A percentile compares a stretch with the other conserved stretches of the same genome.
Conservation (phyloP, 2,329 filamentous ascomycete species). For the Neospermospora avenae region DNA sequence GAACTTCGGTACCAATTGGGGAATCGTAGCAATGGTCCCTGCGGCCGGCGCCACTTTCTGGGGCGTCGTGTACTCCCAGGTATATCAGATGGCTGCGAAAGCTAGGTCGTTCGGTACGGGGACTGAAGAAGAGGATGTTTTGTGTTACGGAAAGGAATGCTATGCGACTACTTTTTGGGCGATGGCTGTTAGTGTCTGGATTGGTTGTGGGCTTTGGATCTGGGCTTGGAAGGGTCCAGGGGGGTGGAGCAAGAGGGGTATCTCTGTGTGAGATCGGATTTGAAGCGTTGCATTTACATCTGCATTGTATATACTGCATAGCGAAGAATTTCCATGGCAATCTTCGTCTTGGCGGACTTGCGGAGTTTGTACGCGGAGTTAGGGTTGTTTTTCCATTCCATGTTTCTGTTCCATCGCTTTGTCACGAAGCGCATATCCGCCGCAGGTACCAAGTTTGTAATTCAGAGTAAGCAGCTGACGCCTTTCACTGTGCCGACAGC, state of each 20-base stretch:
- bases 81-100: conserved; percentile 68
- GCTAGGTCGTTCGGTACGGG: conserved; percentile 37
- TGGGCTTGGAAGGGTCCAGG: conserved; percentile 74
- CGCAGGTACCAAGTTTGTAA: not conserved
- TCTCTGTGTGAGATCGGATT: conserved; percentile 52
- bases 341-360: not conserved
- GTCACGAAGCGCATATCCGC: not conserved
- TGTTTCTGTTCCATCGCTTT: not conserved
- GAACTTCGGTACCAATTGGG: conserved; percentile 98
- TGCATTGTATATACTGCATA: not conserved
- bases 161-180: conserved; percentile 84
- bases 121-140: conserved; percentile 45
- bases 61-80: conserved; percentile 81
- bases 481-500: not conserved
- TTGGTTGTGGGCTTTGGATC: conserved; percentile 68
- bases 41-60: conserved; percentile 85
- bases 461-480: not conserved
- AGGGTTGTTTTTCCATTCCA: not conserved
- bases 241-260: conserved; percentile 73
- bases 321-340: not conserved
- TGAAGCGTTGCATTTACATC: not conserved
- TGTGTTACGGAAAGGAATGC: conserved; percentile 80
- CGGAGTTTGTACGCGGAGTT: not conserved
- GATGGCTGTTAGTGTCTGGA: conserved; percentile 75
- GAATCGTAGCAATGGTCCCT: conserved; percentile 88